These are phyloP conservation scores for Cryoendolithus antarcticus DNA, from an alignment of 2,329 filamentous ascomycete species.

Conservation along the genomic window DNA sequence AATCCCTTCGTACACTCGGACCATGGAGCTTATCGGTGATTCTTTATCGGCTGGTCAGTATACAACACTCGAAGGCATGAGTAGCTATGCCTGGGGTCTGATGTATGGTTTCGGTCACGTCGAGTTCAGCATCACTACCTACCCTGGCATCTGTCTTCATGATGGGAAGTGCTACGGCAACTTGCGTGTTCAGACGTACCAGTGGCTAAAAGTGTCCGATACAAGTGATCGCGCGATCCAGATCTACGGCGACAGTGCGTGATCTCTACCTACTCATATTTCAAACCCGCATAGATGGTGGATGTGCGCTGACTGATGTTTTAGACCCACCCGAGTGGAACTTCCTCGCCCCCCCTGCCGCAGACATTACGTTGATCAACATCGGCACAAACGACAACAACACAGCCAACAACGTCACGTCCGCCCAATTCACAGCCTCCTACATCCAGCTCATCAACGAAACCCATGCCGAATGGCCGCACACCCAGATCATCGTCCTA, in stretches of 20 bases:
- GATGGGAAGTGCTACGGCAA: constrained; percentile 45
- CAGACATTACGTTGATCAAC: constrained; percentile 34
- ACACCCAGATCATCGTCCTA: constrained; percentile 31
- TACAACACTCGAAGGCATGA: constrained; percentile 45
- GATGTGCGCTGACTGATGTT: too few relatives aligned
- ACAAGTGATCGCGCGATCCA: constrained; percentile 35
- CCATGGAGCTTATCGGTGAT: constrained; percentile 35
- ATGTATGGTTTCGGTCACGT: constrained; percentile 45
- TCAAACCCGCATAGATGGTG: too few relatives aligned
- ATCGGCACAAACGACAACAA: constrained; percentile 37
- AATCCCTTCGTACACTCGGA: constrained; percentile 23
- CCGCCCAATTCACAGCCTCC: constrained; percentile 24
- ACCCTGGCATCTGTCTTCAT: constrained; percentile 45
- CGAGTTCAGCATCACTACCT: constrained; percentile 47
- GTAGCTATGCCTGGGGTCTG: constrained; percentile 44
- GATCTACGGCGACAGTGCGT: constrained; percentile 31
- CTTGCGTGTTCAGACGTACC: constrained; percentile 31
- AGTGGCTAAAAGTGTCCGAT: constrained; percentile 47
- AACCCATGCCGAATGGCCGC: constrained; percentile 30
- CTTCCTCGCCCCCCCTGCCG: constrained; percentile 21
- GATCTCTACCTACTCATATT: too few relatives aligned
- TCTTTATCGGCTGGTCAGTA: constrained; percentile 44
- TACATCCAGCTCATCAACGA: constrained; percentile 32
- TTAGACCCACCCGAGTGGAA: constrained; percentile 25
- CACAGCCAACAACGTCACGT: constrained; percentile 27